Evolutionary conservation across 345 rosid species (phyloP).

Genomic region (Brassica carinata): DNA sequence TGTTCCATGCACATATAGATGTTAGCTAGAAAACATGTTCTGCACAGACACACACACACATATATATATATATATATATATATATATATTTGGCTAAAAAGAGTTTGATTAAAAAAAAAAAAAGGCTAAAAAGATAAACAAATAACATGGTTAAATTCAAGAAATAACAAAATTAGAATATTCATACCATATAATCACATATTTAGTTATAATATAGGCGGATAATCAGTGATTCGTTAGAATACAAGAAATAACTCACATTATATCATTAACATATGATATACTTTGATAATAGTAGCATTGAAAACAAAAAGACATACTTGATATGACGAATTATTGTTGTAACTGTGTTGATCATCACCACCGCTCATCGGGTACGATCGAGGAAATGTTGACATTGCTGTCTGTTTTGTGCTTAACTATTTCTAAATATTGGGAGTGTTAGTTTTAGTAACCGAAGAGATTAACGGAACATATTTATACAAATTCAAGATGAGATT

Average conservation of each 20-base stretch:
- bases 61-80: neutral
- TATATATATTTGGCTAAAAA: neutral
- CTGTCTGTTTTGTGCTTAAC: neutral
- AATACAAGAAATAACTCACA: neutral
- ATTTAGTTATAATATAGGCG: no score
- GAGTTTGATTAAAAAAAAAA: neutral
- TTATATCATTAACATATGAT: neutral
- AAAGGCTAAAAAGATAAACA: neutral
- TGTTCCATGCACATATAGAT: constrained; percentile 1
- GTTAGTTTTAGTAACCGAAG: neutral
- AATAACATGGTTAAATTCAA: neutral
- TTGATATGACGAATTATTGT: constrained; percentile 5
- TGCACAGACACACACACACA: neutral
- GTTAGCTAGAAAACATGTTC: neutral
- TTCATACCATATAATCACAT: neutral
- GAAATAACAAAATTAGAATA: neutral
- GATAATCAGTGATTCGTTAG: neutral
- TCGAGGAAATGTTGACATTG: constrained; percentile 33
- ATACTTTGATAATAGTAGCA: neutral
- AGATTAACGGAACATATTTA: neutral
- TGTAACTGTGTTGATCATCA: constrained; percentile 14
- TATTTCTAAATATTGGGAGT: neutral
- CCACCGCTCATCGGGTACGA: constrained; percentile 20
- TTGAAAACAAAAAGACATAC: neutral
- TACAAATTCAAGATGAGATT: neutral